phyloP scores from a whole-genome alignment of 2,329 filamentous ascomycete genomes.

The Pseudogymnoascus sp. region DNA sequence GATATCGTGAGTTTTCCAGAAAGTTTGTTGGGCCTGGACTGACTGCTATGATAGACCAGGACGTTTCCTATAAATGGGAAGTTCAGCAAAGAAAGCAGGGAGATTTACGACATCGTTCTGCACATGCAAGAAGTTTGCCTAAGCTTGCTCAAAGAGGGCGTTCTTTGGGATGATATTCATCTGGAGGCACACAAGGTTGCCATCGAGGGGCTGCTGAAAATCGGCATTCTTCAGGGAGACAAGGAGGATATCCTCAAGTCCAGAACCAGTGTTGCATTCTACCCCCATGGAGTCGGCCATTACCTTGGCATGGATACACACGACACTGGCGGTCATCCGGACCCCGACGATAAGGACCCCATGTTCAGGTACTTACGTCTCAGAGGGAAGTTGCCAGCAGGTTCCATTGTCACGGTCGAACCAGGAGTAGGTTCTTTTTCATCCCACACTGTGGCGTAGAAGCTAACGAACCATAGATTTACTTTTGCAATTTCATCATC shows the following conservation, averaged over 20 bases:
- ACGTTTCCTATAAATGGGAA: slow-evolving; percentile 74
- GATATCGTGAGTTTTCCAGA: slow-evolving; percentile 44
- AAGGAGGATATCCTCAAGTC: slow-evolving; percentile 66
- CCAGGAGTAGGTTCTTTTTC: slow-evolving; percentile 57
- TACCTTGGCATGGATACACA: slow-evolving; percentile 91
- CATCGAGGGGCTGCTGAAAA: slow-evolving; percentile 65
- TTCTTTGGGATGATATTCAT: slow-evolving; percentile 76
- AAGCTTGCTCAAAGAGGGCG: slow-evolving; percentile 60
- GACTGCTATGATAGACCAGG: slow-evolving; percentile 60
- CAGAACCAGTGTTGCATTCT: slow-evolving; percentile 80
- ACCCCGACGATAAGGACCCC: slow-evolving; percentile 69
- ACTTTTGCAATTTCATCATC: slow-evolving; percentile 88
- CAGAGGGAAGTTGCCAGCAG: slow-evolving; percentile 63
- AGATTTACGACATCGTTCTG: slow-evolving; percentile 76
- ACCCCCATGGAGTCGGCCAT: slow-evolving; percentile 85
- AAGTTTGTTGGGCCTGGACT: slow-evolving; percentile 21
- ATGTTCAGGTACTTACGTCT: slow-evolving; percentile 85
- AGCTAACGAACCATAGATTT: slow-evolving; percentile 46
- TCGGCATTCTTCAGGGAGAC: slow-evolving; percentile 65
- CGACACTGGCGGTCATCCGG: slow-evolving; percentile 70
- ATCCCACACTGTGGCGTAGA: neutral
- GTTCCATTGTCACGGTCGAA: slow-evolving; percentile 87
- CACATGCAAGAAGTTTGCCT: slow-evolving; percentile 80
- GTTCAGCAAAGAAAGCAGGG: slow-evolving; percentile 60
- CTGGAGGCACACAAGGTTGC: slow-evolving; percentile 70